Evolutionary conservation across 768 basidiomycete species (phyloP).

Genomic region (Hypholoma sublateritium): DNA sequence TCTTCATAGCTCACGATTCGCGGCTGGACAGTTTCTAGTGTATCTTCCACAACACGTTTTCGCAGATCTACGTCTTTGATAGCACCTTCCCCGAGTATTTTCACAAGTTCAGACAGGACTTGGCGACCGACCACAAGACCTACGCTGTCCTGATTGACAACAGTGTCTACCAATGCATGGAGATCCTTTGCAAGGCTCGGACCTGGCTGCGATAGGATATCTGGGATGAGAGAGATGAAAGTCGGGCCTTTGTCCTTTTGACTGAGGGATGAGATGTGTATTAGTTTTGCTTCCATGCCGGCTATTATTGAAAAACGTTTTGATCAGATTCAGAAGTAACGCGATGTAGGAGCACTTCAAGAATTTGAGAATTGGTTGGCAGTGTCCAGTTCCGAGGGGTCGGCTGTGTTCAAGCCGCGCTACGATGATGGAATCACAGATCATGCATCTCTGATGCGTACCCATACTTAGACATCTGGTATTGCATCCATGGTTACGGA

Average conservation of each 20-base stretch:
- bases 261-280: constrained; percentile 58
- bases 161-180: constrained; percentile 72
- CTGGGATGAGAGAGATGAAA: constrained; percentile 67
- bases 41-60: constrained; percentile 75
- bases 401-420: neutral
- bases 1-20: constrained; percentile 92
- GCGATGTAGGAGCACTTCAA: neutral
- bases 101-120: constrained; percentile 83
- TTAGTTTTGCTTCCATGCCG: constrained; percentile 56
- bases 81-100: constrained; percentile 54
- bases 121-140: constrained; percentile 89
- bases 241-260: constrained; percentile 88
- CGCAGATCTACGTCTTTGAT: constrained; percentile 56
- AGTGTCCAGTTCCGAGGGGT: neutral
- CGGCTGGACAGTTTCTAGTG: constrained; percentile 68
- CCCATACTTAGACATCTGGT: neutral
- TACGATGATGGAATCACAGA: constrained; percentile 1
- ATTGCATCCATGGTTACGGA: constrained; percentile 9
- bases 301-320: neutral
- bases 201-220: constrained; percentile 56
- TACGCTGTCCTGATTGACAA: constrained; percentile 78
- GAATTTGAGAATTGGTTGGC: too few relatives aligned
- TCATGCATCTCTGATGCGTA: neutral
- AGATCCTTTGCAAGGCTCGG: constrained; percentile 53
- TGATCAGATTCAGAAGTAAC: neutral